phyloP scores from a whole-genome alignment of 306 rosid genomes.

The Corylus avellana region DNA sequence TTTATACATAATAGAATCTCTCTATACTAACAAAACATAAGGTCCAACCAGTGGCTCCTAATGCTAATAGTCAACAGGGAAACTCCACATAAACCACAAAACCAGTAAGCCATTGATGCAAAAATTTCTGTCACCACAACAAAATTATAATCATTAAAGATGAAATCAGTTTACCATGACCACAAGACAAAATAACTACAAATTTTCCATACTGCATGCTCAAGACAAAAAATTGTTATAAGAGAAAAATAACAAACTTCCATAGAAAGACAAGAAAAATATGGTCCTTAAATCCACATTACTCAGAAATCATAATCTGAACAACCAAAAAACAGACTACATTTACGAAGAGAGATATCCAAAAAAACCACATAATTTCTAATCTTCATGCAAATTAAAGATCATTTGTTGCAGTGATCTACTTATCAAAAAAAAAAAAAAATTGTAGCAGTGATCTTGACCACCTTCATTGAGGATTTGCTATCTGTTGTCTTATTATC shows the following conservation, averaged over 20 bases:
- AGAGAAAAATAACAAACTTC: too few species aligned
- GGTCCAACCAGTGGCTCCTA: neutral
- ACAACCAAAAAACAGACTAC: neutral
- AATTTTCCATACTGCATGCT: too few species aligned
- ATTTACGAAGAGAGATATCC: neutral
- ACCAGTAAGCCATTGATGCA: too few species aligned
- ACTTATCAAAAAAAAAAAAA: too few species aligned
- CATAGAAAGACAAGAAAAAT: neutral
- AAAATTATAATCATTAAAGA: neutral
- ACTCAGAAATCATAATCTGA: neutral
- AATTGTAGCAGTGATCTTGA: too few species aligned
- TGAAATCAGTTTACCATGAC: neutral
- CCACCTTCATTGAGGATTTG: too few species aligned
- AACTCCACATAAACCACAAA: neutral
- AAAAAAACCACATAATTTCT: too few species aligned
- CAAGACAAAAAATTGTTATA: too few species aligned
- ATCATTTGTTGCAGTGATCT: neutral
- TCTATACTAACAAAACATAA: too few species aligned
- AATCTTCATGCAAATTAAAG: neutral
- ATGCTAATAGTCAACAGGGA: neutral
- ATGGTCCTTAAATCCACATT: neutral
- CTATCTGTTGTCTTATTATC: neutral
- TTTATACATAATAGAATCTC: neutral
- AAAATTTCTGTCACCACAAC: neutral
- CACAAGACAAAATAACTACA: neutral